Conservation (phyloP, 192 early-diverging fungal genomes). For the Backusella australiensis region DNA sequence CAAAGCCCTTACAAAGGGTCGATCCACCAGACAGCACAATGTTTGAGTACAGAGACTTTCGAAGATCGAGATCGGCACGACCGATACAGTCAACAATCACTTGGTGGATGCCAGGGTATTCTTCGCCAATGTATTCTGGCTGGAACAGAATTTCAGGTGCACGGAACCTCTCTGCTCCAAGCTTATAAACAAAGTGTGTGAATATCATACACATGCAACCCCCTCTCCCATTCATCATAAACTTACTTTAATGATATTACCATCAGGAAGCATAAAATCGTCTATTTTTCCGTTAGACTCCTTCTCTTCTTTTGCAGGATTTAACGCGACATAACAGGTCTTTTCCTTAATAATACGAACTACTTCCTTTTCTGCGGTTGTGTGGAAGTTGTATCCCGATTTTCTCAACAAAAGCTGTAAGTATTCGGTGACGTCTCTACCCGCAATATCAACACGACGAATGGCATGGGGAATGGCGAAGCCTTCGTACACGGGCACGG, state of each 20-base stretch:
- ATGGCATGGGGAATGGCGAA: conserved; percentile 96
- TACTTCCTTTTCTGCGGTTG: conserved; percentile 93
- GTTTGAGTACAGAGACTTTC: conserved; percentile 83
- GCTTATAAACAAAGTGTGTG: conserved; percentile 30
- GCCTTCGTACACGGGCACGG: conserved; percentile 95
- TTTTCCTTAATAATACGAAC: conserved; percentile 97
- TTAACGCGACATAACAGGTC: conserved; percentile 88
- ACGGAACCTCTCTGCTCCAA: conserved; percentile 90
- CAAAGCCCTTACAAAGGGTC: conserved; percentile 89
- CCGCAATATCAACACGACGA: conserved; percentile 90
- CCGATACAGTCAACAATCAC: conserved; percentile 91
- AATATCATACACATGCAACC: background rate
- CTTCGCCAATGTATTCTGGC: conserved; percentile 90
- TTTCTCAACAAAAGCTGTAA: conserved; percentile 92
- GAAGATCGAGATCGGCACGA: conserved; percentile 92
- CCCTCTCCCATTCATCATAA: background rate
- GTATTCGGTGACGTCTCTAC: conserved; percentile 91
- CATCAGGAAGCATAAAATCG: conserved; percentile 81
- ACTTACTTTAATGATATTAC: conserved; percentile 75
- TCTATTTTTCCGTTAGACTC: conserved; percentile 75
- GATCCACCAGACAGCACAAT: conserved; percentile 98
- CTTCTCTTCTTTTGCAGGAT: conserved; percentile 93
- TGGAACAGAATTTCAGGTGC: conserved; percentile 97
- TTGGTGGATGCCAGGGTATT: conserved; percentile 93
- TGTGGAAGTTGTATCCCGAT: conserved; percentile 83